Evolutionary conservation across 2,329 filamentous ascomycete genomes (phyloP).

Genomic region (Penicillium decumbens): DNA sequence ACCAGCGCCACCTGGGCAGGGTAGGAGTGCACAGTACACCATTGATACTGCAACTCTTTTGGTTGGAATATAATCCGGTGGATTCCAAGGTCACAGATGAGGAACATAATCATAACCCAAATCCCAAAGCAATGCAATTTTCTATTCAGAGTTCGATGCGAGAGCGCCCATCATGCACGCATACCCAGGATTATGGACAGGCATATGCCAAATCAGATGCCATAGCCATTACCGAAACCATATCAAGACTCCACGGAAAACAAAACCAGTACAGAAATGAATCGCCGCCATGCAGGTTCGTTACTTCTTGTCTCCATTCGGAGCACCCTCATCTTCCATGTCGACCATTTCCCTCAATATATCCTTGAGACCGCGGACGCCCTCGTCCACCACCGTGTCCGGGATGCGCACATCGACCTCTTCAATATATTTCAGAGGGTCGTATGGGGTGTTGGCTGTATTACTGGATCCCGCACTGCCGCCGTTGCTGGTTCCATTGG

Average conservation of each 20-base stretch:
- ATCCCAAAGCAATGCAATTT: conserved; percentile 15
- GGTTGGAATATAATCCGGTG: background rate
- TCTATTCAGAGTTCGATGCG: conserved; percentile 19
- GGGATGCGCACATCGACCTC: conserved; percentile 49
- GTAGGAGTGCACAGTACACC: background rate
- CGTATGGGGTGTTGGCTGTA: conserved; percentile 15
- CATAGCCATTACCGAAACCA: conserved; percentile 15
- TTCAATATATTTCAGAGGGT: conserved; percentile 30
- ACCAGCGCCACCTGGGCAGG: too few relatives aligned
- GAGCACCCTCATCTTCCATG: conserved; percentile 37
- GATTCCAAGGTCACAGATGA: background rate
- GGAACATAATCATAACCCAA: background rate
- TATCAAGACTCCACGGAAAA: conserved; percentile 14
- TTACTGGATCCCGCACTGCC: conserved; percentile 18
- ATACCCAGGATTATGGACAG: conserved; percentile 16
- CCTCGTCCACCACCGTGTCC: conserved; percentile 47
- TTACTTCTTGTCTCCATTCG: conserved; percentile 24
- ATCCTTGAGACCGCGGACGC: conserved; percentile 49
- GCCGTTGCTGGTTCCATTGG: conserved; percentile 23
- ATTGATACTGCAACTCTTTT: background rate
- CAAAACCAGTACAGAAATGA: conserved; percentile 1
- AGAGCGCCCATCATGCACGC: conserved; percentile 14
- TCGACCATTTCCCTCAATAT: conserved; percentile 51
- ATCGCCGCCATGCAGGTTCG: conserved; percentile 19
- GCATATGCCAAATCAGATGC: conserved; percentile 12